Percentiles rank a stretch among this genome's conserved stretches.
Evolutionary conservation across 352 stramenopile genomes (phyloP).

Genomic region (Pythium phragmiticola): DNA sequence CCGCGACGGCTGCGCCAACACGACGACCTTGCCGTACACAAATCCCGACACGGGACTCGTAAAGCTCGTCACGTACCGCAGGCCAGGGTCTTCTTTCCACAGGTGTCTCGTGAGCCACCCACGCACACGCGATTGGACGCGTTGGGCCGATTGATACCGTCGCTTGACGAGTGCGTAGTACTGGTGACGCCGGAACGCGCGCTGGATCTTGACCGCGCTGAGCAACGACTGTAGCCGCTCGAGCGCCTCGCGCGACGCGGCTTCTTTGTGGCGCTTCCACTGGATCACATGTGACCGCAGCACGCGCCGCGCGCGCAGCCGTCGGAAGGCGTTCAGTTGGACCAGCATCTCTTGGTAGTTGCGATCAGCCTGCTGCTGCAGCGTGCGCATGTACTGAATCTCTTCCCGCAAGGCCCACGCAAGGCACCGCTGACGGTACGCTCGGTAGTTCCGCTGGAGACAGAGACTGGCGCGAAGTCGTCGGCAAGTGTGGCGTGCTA

Average conservation of each 20-base stretch:
- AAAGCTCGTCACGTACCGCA: conserved; percentile 40
- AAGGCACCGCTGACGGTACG: conserved; percentile 50
- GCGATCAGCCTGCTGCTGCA: conserved; percentile 44
- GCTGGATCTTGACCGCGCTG: conserved; percentile 59
- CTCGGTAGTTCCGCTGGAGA: conserved; percentile 58
- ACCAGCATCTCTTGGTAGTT: conserved; percentile 49
- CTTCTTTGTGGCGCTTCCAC: conserved; percentile 40
- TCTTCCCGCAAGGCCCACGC: conserved; percentile 58
- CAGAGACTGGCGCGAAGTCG: conserved; percentile 38
- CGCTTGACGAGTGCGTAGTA: conserved; percentile 43
- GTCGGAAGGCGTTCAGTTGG: conserved; percentile 44
- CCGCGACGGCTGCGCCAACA: conserved; percentile 35
- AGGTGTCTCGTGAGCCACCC: conserved; percentile 65
- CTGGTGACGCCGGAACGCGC: conserved; percentile 51
- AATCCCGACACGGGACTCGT: conserved; percentile 41
- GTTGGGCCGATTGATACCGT: conserved; percentile 45
- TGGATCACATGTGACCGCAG: conserved; percentile 42
- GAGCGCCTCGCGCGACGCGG: conserved; percentile 28
- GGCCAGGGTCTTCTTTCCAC: conserved; percentile 58
- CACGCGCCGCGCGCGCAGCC: conserved; percentile 47
- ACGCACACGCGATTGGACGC: conserved; percentile 56
- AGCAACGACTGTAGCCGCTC: conserved; percentile 47
- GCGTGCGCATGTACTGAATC: conserved; percentile 44
- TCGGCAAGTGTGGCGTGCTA: conserved; percentile 38
- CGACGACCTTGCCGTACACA: conserved; percentile 45